Evolutionary conservation across 495 filamentous ascomycete genomes (phyloP).

Genomic region (Astrocystis sublimbata): DNA sequence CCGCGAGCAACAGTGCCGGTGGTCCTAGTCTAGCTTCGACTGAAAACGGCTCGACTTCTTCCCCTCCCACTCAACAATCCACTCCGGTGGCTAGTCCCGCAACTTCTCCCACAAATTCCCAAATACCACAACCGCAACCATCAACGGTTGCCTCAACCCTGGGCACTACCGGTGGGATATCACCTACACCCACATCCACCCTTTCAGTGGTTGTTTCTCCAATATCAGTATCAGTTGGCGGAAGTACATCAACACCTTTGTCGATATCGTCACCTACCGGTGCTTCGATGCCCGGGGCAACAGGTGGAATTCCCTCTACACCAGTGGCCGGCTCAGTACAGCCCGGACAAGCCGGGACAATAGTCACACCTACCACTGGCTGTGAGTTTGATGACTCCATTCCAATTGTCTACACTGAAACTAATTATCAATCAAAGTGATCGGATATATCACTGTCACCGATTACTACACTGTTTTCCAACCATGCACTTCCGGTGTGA

Average conservation of each 20-base stretch:
- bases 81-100: background rate
- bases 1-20: background rate
- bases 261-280: background rate
- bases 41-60: background rate
- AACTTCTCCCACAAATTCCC: background rate
- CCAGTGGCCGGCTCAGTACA: constrained; percentile 12
- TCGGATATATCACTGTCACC: constrained; percentile 2
- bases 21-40: background rate
- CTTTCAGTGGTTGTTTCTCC: background rate
- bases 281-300: background rate
- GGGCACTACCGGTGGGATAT: background rate
- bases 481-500: constrained; percentile 9
- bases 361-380: constrained; percentile 9
- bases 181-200: background rate
- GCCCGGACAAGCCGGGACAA: background rate
- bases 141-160: background rate
- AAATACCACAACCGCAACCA: background rate
- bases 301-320: background rate
- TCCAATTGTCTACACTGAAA: background rate
- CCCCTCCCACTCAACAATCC: background rate
- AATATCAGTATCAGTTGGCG: background rate
- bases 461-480: constrained; percentile 13
- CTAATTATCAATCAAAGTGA: constrained; percentile 9
- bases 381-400: constrained; percentile 13
- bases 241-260: background rate